phyloP scores from a whole-genome alignment of 1,284 basidiomycete species.

The Dichomitus squalens region DNA sequence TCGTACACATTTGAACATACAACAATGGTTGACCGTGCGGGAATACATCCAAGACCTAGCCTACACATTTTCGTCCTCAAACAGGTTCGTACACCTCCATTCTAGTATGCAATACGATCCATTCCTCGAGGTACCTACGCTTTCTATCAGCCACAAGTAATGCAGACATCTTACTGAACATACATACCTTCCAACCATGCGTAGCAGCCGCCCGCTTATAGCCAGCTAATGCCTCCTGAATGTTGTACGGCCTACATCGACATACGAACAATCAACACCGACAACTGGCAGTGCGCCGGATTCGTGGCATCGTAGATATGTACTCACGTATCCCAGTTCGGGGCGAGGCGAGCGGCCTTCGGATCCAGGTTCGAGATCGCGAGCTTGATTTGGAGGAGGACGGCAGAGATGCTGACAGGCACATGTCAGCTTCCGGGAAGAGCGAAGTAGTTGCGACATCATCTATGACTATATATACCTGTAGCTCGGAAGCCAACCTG shows the following conservation, averaged over 20 bases:
- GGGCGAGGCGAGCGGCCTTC: slow-evolving; percentile 52
- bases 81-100: neutral
- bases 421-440: slow-evolving; percentile 6
- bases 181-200: slow-evolving; percentile 58
- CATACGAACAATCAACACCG: slow-evolving; percentile 6
- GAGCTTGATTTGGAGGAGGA: slow-evolving; percentile 64
- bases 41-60: no score
- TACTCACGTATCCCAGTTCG: slow-evolving; percentile 36
- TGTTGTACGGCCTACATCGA: slow-evolving; percentile 44
- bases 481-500: slow-evolving; percentile 68
- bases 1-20: neutral
- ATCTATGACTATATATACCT: slow-evolving; percentile 36
- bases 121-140: slow-evolving; percentile 17
- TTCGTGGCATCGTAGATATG: neutral
- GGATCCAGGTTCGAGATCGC: slow-evolving; percentile 64
- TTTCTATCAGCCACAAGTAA: neutral
- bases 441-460: neutral
- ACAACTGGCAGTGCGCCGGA: neutral
- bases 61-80: neutral
- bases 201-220: slow-evolving; percentile 58
- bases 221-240: slow-evolving; percentile 55
- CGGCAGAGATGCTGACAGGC: slow-evolving; percentile 51
- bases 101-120: slow-evolving; percentile 11
- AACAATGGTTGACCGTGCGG: neutral
- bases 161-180: neutral